These are phyloP conservation scores for Cystobasidium sp. DNA, from an alignment of 1,284 basidiomycete genomes.

Conservation along the genomic window DNA sequence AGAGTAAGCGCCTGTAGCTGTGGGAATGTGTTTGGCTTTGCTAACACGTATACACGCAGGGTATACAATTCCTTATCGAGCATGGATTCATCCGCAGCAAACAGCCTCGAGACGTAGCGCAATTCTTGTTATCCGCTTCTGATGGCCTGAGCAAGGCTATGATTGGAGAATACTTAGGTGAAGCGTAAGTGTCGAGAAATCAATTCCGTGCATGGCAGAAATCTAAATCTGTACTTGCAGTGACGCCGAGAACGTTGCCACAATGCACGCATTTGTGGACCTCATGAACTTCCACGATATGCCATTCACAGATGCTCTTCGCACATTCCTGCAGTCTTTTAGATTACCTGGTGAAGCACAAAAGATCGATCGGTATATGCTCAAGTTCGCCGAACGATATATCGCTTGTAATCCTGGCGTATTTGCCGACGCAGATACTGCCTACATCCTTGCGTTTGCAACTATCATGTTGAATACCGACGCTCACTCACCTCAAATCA, in stretches of 20 bases:
- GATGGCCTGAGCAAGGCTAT: conserved; percentile 94
- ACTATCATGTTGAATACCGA: conserved; percentile 95
- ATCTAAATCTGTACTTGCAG: not conserved
- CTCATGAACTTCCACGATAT: conserved; percentile 79
- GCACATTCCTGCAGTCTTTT: conserved; percentile 88
- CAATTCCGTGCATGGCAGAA: not conserved
- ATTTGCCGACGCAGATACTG: conserved; percentile 78
- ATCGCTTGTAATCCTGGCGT: conserved; percentile 80
- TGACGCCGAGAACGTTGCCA: conserved; percentile 54
- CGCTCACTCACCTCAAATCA: conserved; percentile 89
- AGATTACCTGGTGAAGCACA: conserved; percentile 92
- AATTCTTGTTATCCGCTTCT: conserved; percentile 77
- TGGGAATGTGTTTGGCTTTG: not conserved
- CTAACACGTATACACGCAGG: conserved; percentile 61
- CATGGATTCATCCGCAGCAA: conserved; percentile 82
- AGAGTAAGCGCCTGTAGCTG: conserved; percentile 62
- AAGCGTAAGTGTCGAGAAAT: conserved; percentile 74
- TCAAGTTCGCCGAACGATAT: conserved; percentile 95
- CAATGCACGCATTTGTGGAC: conserved; percentile 96
- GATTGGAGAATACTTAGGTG: conserved; percentile 97
- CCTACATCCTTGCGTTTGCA: conserved; percentile 90
- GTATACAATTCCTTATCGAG: conserved; percentile 85
- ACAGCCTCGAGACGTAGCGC: conserved; percentile 79
- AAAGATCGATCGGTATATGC: conserved; percentile 98
- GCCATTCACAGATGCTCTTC: conserved; percentile 82